Evolutionary conservation across 1,139 yeast genomes (phyloP).

Genomic region (Pichia terricola): DNA sequence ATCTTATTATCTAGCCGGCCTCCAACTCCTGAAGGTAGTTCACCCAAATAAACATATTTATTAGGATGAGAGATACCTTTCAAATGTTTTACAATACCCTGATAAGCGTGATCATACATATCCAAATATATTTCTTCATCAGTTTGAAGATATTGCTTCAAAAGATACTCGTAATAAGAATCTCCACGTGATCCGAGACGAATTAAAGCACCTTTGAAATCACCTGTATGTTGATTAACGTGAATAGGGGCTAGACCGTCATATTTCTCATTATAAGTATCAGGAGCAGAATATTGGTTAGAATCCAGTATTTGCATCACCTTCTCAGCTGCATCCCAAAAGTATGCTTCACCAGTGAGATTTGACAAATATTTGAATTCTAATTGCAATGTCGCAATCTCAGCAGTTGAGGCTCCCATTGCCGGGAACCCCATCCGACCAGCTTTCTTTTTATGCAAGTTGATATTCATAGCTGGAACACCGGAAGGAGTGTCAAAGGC

Average conservation of each 20-base stretch:
- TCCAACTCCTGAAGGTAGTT: slow-evolving; percentile 56
- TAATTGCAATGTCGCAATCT: slow-evolving; percentile 78
- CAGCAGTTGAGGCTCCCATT: slow-evolving; percentile 82
- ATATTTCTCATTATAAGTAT: slow-evolving; percentile 33
- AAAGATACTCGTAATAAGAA: slow-evolving; percentile 81
- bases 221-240: slow-evolving; percentile 67
- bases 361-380: slow-evolving; percentile 79
- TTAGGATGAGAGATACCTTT: slow-evolving; percentile 53
- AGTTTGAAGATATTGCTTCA: slow-evolving; percentile 82
- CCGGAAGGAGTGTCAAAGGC: slow-evolving; percentile 62
- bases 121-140: slow-evolving; percentile 57
- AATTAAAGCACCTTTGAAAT: slow-evolving; percentile 53
- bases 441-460: slow-evolving; percentile 55
- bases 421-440: slow-evolving; percentile 51
- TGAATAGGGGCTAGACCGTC: slow-evolving; percentile 81
- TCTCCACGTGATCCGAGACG: slow-evolving; percentile 89
- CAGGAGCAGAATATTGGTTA: slow-evolving; percentile 8
- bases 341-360: slow-evolving; percentile 68
- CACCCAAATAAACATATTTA: slow-evolving; percentile 66
- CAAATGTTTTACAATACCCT: slow-evolving; percentile 62
- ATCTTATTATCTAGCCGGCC: slow-evolving; percentile 62
- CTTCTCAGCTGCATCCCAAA: slow-evolving; percentile 72
- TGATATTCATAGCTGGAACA: slow-evolving; percentile 72
- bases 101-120: slow-evolving; percentile 71
- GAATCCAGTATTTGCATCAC: slow-evolving; percentile 58